Base-by-base conservation (phyloP, 2,329 filamentous ascomycete species). In the Cordyceps pruinosa region DNA sequence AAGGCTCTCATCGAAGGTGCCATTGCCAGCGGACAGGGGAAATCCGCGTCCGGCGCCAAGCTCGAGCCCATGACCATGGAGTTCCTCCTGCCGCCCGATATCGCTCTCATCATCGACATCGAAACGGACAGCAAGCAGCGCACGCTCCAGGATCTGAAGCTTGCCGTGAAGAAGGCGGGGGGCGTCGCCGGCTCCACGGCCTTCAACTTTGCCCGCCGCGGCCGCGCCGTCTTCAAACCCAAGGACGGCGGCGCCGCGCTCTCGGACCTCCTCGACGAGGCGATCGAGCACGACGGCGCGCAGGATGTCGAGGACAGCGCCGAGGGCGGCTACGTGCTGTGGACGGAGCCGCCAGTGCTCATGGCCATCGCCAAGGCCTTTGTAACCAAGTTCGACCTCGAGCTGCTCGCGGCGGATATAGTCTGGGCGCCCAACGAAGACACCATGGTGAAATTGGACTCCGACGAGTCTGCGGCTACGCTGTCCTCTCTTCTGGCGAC, bases 1-100 rank as follows among this genome's bases (percentile, higher is more conserved):
- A 97, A 97, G 73, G 77, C 84, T 21, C 80, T 84, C 2, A 96
- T 97, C 64, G 92, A 97, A 70, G 79, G 80, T 15, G 91, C 94
- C 55, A 86, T 99, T 62, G 89, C 90, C 15, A 86, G 91, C 47
- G 94, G 94, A 2, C 92, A 97, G 69, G 93, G 94, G 42, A 82
- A 87, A 61, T 92, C 91, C 25, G 73, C 84, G 2, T 82, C 81
- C 5, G 94, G 94, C 54, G 81, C 82, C 17, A 79, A 84, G 15
- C 82, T 97, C n/a, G 92, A 97, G 68, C 77, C 75, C 34, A 71
- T 94, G 52, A 88, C 85, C 1, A 79, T 96, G 52, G 93, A 97
- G 75, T 86, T 85, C 26, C 88, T 97, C 63, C 74, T 95, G 60
- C 88, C 89, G 2, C 83, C 86, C 2, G 84, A 87, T 32, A 81